Evolutionary conservation across 305 asterid species (phyloP).

Genomic region (Ilex paraguariensis): DNA sequence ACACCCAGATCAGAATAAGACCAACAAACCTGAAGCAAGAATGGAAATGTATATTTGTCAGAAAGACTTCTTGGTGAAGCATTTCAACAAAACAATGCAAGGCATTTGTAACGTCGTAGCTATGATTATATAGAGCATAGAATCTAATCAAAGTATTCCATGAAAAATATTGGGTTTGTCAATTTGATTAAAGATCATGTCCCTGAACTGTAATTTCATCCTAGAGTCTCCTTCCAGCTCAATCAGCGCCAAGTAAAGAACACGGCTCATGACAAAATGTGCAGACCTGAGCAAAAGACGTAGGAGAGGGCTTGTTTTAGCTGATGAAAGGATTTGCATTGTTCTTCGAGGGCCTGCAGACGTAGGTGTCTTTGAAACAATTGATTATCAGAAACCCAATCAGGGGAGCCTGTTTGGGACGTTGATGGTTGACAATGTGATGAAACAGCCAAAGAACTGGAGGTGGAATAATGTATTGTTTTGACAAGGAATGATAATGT

Average conservation of each 20-base stretch:
- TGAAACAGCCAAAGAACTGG: neutral
- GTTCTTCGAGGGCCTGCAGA: constrained; percentile 25
- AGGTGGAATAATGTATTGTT: too few relatives aligned
- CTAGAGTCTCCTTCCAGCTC: constrained; percentile 18
- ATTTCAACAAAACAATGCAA: constrained; percentile 27
- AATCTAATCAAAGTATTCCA: constrained; percentile 54
- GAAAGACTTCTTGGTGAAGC: constrained; percentile 23
- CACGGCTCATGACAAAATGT: constrained; percentile 45
- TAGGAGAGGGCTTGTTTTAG: constrained; percentile 32
- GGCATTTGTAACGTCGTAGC: constrained; percentile 14
- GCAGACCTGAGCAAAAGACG: constrained; percentile 39
- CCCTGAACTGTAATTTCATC: constrained; percentile 25
- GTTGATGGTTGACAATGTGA: too few relatives aligned
- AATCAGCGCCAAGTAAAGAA: constrained; percentile 32
- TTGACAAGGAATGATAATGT: too few relatives aligned
- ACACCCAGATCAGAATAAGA: constrained; percentile 17
- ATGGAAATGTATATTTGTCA: constrained; percentile 42
- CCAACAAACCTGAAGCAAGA: constrained; percentile 45
- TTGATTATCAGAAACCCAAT: constrained; percentile 44
- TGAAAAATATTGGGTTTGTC: constrained; percentile 36
- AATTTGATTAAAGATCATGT: constrained; percentile 26
- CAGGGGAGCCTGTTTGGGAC: neutral
- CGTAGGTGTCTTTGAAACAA: constrained; percentile 44
- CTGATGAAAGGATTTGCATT: constrained; percentile 25
- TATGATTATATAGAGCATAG: constrained; percentile 22